Base-by-base conservation (phyloP, 805 yeast genomes). In the Kodamaea nitidulidarum region DNA sequence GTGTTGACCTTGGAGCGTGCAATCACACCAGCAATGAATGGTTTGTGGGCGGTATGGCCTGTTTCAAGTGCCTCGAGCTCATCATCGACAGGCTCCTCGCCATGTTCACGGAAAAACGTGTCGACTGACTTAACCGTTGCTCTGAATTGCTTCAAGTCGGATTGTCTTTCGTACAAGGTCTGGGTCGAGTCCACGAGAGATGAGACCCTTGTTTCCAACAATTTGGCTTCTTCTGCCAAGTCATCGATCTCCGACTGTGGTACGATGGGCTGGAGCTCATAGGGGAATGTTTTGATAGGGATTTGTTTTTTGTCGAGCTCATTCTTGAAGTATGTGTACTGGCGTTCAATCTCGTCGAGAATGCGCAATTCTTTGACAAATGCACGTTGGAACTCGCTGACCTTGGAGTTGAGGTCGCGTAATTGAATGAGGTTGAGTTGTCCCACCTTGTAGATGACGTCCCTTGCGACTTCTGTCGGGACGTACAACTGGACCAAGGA, bases 401-500 rank as follows among this genome's bases (percentile, higher is more conserved):
- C 84, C 46, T 80, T 78, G 39, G 80, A 65, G 63, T 93, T 93
- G 52, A 69, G 61, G 61, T 93, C 98, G 37, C 95, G 71, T 60
- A 93, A 88, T 55, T 95, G 96, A 18, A 93, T 76, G 44, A 79
- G 67, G 17, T 95, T 95, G 57, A 87, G 69, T 48, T 86, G 88
- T 4, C 98, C 99, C 26, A 93, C 68, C 18, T 86, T 78, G 42
- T 87, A 77, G n/a, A 88, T 82, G 27, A 88, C 78, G 43, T 88
- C 95, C 46, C 97, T 72, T 6, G 95, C 78, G 32, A 85, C 81
- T 63, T 93, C 99, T 18, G 86, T 80, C 7, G 98, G 91, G 43
- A 93, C 79, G 61, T 87, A 91, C 50, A 93, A 71, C 68, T 93
- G 96, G 38, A 91, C 84, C 52, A 90, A 76, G 35, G 95, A 79